These are phyloP conservation scores for Xeromyces bisporus DNA, from an alignment of 495 filamentous ascomycete species.

Conservation along the genomic window DNA sequence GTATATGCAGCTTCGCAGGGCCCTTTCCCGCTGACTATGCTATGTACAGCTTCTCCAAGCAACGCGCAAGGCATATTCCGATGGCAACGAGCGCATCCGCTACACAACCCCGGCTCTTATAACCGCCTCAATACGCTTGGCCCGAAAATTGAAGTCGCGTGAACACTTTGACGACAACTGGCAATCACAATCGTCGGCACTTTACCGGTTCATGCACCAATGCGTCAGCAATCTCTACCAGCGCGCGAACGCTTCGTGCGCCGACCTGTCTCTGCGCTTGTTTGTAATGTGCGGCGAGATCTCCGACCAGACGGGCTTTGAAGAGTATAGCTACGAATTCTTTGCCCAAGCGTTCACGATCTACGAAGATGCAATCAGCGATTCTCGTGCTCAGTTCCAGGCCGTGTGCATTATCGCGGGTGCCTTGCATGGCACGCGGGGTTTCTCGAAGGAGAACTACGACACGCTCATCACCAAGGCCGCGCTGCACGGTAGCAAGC, in stretches of 20 bases:
- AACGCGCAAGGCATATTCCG: constrained; percentile 69
- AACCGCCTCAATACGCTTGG: constrained; percentile 78
- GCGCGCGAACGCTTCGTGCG: constrained; percentile 61
- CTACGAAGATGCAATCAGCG: constrained; percentile 89
- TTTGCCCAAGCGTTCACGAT: constrained; percentile 97
- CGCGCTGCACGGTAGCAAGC: constrained; percentile 88
- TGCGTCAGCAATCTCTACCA: constrained; percentile 76
- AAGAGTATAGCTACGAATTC: constrained; percentile 95
- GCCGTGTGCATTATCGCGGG: constrained; percentile 89
- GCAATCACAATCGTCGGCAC: constrained; percentile 70
- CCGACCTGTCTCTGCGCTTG: constrained; percentile 73
- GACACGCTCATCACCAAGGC: constrained; percentile 97
- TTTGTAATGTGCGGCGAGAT: constrained; percentile 87
- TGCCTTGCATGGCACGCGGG: constrained; percentile 67
- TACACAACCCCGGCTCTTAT: constrained; percentile 88
- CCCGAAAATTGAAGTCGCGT: constrained; percentile 71
- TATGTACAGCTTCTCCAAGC: constrained; percentile 56
- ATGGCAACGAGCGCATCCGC: constrained; percentile 88
- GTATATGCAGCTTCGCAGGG: too few relatives aligned
- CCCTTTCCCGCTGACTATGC: constrained; percentile 19
- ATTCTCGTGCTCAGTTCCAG: constrained; percentile 92
- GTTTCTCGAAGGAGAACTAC: constrained; percentile 92
- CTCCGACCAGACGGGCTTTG: constrained; percentile 79
- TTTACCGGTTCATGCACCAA: constrained; percentile 91
- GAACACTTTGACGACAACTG: constrained; percentile 95